Percentiles rank a stretch among this genome's conserved stretches.
These are phyloP conservation scores for Noccaea bulbosa DNA, from an alignment of 345 rosid genomes.

Conservation along the genomic window DNA sequence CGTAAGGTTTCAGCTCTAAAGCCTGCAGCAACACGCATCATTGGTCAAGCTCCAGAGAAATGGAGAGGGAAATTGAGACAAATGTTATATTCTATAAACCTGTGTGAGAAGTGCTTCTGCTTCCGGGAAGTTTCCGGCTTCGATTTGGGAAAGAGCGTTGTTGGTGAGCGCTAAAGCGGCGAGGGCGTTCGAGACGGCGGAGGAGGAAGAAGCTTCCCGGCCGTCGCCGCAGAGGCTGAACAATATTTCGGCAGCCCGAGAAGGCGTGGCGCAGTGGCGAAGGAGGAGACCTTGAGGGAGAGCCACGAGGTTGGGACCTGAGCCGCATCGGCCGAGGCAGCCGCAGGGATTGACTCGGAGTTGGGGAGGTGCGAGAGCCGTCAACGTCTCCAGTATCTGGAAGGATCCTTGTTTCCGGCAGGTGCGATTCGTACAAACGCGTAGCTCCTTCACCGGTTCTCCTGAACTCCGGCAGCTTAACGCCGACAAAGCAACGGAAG, in stretches of 20 bases:
- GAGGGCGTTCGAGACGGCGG: slow-evolving; percentile 45
- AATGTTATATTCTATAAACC: slow-evolving; percentile 41
- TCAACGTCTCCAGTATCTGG: slow-evolving; percentile 62
- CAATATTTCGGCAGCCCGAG: slow-evolving; percentile 65
- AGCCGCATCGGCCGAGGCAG: slow-evolving; percentile 85
- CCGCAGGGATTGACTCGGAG: slow-evolving; percentile 66
- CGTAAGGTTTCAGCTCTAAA: slow-evolving; percentile 64
- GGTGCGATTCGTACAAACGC: slow-evolving; percentile 86
- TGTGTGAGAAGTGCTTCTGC: slow-evolving; percentile 66
- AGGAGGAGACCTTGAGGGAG: slow-evolving; percentile 68
- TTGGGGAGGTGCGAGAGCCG: slow-evolving; percentile 64
- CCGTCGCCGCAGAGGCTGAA: slow-evolving; percentile 37
- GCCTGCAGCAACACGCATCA: slow-evolving; percentile 56
- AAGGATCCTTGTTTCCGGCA: slow-evolving; percentile 82
- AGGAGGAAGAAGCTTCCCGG: slow-evolving; percentile 45
- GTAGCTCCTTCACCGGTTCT: slow-evolving; percentile 53
- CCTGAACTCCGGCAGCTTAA: slow-evolving; percentile 41
- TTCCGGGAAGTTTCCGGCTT: slow-evolving; percentile 50
- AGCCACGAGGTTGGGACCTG: slow-evolving; percentile 81
- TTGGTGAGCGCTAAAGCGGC: slow-evolving; percentile 68
- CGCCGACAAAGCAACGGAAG: slow-evolving; percentile 40
- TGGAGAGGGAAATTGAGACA: background rate
- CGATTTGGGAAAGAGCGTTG: slow-evolving; percentile 61
- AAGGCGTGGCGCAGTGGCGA: slow-evolving; percentile 72
- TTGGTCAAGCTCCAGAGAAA: slow-evolving; percentile 23